phyloP scores from a whole-genome alignment of 2,329 filamentous ascomycete species.

The Venturia pyrina region DNA sequence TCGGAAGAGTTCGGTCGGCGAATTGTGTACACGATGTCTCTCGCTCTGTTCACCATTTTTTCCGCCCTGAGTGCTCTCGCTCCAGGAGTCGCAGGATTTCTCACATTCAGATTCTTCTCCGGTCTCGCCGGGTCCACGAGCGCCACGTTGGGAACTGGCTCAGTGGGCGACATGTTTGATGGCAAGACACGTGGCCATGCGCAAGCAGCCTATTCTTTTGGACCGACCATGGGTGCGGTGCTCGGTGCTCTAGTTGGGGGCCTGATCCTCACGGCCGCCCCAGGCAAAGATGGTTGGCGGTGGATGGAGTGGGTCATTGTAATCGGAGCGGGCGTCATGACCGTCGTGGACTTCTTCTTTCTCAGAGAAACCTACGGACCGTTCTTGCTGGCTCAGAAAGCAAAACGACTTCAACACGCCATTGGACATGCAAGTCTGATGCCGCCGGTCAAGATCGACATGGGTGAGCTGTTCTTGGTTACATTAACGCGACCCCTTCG shows the following conservation, averaged over 20 bases:
- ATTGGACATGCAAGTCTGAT: conserved; percentile 51
- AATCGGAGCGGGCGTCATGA: conserved; percentile 52
- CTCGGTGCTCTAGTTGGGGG: conserved; percentile 56
- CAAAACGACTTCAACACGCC: conserved; percentile 43
- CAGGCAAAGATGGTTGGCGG: conserved; percentile 41
- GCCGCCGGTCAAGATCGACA: conserved; percentile 52
- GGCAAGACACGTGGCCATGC: conserved; percentile 54
- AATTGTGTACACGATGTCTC: conserved; percentile 36
- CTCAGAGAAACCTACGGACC: conserved; percentile 55
- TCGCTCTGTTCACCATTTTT: conserved; percentile 28
- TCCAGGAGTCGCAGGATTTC: conserved; percentile 22
- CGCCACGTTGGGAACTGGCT: conserved; percentile 26
- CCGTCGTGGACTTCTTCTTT: conserved; percentile 50
- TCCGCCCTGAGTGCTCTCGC: conserved; percentile 31
- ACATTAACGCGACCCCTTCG: conserved; percentile 43
- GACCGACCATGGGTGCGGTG: conserved; percentile 52
- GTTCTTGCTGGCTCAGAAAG: conserved; percentile 49
- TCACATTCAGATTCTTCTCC: conserved; percentile 26
- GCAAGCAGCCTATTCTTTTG: conserved; percentile 52
- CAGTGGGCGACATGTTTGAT: conserved; percentile 46
- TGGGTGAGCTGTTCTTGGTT: conserved; percentile 56
- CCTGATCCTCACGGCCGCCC: conserved; percentile 50
- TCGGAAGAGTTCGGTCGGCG: conserved; percentile 27
- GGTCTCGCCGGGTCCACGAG: conserved; percentile 29
- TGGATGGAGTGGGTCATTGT: conserved; percentile 64